These are phyloP conservation scores for Angomonas desouzai DNA, from an alignment of 208 protist species.

Conservation along the genomic window DNA sequence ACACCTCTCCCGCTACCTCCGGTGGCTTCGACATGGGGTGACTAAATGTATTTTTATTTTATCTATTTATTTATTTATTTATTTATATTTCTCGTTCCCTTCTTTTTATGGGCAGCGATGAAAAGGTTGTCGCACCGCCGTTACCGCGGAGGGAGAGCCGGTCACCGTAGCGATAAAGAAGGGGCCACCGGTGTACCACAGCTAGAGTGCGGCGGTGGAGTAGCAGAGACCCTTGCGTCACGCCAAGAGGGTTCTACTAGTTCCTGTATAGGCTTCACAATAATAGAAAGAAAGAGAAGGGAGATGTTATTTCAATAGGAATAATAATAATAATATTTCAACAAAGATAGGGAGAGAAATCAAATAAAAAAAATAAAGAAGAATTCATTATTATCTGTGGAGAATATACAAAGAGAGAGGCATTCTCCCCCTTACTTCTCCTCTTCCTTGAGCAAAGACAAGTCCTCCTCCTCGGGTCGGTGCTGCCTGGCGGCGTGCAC, in stretches of 20 bases:
- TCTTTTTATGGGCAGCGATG: too few species aligned
- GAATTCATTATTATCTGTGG: constrained; percentile 5
- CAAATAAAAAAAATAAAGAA: constrained; percentile 10
- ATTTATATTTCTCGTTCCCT: too few species aligned
- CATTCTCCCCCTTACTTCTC: constrained; percentile 3
- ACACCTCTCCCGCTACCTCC: constrained; percentile 16
- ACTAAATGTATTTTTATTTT: too few species aligned
- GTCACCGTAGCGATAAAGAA: too few species aligned
- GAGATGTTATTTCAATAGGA: neutral
- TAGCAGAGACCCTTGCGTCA: neutral
- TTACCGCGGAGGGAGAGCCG: too few species aligned
- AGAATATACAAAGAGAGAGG: constrained; percentile 12
- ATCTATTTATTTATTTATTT: too few species aligned
- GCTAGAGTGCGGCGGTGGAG: too few species aligned
- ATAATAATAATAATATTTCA: neutral
- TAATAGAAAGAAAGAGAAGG: too few species aligned
- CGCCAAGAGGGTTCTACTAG: neutral
- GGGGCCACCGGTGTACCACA: too few species aligned
- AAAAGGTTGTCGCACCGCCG: too few species aligned
- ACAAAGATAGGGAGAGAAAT: constrained; percentile 8
- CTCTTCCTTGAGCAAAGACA: constrained; percentile 48
- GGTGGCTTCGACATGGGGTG: neutral
- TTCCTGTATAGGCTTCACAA: neutral
- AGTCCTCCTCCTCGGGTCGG: constrained; percentile 69
- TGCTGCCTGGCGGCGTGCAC: constrained; percentile 54